Conservation (phyloP, 345 rosid species). For the Conringia planisiliqua region DNA sequence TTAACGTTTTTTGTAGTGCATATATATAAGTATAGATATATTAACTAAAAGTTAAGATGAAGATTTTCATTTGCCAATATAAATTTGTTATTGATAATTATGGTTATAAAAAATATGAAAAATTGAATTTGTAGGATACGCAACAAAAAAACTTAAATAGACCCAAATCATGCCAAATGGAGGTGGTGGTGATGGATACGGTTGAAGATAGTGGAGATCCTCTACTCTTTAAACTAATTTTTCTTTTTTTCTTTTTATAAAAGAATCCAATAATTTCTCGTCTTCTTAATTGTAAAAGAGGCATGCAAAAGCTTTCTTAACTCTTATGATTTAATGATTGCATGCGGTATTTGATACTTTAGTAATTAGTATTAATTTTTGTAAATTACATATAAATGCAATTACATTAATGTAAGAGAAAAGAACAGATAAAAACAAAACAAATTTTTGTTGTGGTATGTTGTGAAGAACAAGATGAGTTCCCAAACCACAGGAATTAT, state of each 20-base stretch:
- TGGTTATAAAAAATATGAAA: too few relatives aligned
- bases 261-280: neutral
- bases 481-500: neutral
- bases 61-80: too few relatives aligned
- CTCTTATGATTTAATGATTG: neutral
- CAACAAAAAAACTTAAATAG: neutral
- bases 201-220: neutral
- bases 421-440: neutral
- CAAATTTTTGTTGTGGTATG: neutral
- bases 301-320: neutral
- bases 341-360: neutral
- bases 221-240: neutral
- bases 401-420: neutral
- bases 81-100: too few relatives aligned
- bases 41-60: too few relatives aligned
- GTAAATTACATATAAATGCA: neutral
- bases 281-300: neutral
- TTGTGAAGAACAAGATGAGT: slow-evolving; percentile 1
- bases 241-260: neutral
- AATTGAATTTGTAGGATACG: neutral
- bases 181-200: neutral
- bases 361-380: neutral
- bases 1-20: too few relatives aligned
- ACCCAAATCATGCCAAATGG: neutral
- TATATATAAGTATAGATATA: too few relatives aligned